Percentiles rank a stretch among this genome's conserved stretches.
Evolutionary conservation across 352 stramenopile genomes (phyloP).

Genomic region (Peronospora farinosa): DNA sequence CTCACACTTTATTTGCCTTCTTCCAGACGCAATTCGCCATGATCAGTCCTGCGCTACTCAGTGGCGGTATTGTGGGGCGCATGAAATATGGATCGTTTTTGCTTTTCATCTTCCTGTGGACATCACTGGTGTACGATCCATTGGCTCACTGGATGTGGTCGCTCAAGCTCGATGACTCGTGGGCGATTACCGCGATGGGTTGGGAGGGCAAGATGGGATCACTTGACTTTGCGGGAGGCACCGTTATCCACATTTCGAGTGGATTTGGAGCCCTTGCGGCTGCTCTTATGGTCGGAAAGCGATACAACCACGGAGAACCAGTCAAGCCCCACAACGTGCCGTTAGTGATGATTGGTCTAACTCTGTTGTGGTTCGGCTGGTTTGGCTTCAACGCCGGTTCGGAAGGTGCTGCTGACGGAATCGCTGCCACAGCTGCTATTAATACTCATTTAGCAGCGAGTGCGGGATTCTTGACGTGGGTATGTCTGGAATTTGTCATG

Average conservation of each 20-base stretch:
- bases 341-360: constrained; percentile 76
- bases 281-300: constrained; percentile 61
- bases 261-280: constrained; percentile 72
- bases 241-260: constrained; percentile 80
- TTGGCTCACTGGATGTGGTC: constrained; percentile 84
- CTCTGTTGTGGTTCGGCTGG: constrained; percentile 79
- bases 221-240: constrained; percentile 80
- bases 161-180: constrained; percentile 48
- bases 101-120: constrained; percentile 80
- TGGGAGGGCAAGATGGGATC: constrained; percentile 69
- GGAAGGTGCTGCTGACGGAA: constrained; percentile 43
- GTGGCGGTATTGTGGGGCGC: constrained; percentile 72
- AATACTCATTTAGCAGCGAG: constrained; percentile 67
- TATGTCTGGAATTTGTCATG: constrained; percentile 42
- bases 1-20: constrained; percentile 65
- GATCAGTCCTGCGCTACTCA: constrained; percentile 71
- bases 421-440: constrained; percentile 61
- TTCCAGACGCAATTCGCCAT: constrained; percentile 84
- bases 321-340: constrained; percentile 84
- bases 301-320: constrained; percentile 62
- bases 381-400: constrained; percentile 81
- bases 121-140: constrained; percentile 77
- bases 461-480: constrained; percentile 68
- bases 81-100: constrained; percentile 78
- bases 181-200: constrained; percentile 35